Percentiles rank a stretch among this genome's conserved stretches.
phyloP scores from a whole-genome alignment of 106 monocot genomes.

The Alisma plantagoaquatica region DNA sequence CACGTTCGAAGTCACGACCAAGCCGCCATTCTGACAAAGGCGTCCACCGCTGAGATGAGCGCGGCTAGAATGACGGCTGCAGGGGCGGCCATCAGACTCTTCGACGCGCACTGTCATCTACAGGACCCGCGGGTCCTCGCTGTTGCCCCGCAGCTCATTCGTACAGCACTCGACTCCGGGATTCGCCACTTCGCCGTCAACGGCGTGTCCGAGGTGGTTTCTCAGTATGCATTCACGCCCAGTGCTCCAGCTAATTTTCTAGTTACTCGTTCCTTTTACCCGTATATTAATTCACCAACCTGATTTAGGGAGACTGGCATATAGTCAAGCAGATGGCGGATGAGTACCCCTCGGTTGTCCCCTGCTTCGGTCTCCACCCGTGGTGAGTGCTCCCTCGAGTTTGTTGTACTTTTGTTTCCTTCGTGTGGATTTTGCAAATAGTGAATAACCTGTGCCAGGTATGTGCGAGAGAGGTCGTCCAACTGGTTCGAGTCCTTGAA shows the following conservation, averaged over 20 bases:
- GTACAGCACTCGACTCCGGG: conserved; percentile 46
- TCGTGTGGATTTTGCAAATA: no score
- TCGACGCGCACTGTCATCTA: conserved; percentile 97
- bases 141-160: conserved; percentile 45
- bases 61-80: no score
- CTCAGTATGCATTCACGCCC: no score
- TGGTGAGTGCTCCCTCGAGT: conserved; percentile 21
- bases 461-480: conserved; percentile 24
- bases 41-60: no score
- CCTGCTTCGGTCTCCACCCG: conserved; percentile 39
- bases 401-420: background rate
- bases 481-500: conserved; percentile 22
- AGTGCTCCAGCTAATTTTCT: background rate
- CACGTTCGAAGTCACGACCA: no score
- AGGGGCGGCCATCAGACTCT: no score
- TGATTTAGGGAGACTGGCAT: no score
- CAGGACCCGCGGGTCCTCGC: conserved; percentile 55
- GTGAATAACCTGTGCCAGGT: conserved; percentile 15
- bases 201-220: conserved; percentile 56
- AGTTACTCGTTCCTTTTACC: background rate
- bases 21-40: no score
- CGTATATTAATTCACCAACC: no score
- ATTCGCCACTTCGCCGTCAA: conserved; percentile 73
- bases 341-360: conserved; percentile 18
- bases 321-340: conserved; percentile 36